Percentiles rank a stretch among this genome's conserved stretches.
Conservation (phyloP, 345 rosid species). For the Eucalyptus sp. region DNA sequence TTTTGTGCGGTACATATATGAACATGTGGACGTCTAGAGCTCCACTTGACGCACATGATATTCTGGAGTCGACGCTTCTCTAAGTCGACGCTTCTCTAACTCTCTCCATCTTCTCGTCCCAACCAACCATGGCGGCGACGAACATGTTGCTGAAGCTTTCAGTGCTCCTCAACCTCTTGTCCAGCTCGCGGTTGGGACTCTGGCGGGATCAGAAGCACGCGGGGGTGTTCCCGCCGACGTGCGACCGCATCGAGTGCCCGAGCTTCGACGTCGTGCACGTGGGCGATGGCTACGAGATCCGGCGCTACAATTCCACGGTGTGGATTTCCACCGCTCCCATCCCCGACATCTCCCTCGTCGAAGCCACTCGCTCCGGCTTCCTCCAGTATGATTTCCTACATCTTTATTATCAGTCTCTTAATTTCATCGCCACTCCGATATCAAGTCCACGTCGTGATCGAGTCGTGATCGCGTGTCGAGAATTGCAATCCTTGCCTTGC, state of each 20-base stretch:
- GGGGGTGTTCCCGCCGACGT: slow-evolving; percentile 42
- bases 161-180: slow-evolving; percentile 29
- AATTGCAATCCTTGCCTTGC: not conserved
- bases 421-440: not conserved
- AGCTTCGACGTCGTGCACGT: slow-evolving; percentile 29
- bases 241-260: slow-evolving; percentile 79
- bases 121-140: not conserved
- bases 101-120: not conserved
- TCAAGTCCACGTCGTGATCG: not conserved
- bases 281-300: slow-evolving; percentile 62
- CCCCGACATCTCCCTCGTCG: slow-evolving; percentile 64
- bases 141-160: not conserved
- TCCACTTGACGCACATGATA: not conserved
- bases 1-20: not conserved
- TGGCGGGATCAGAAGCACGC: not conserved
- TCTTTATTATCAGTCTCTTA: not conserved
- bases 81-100: not conserved
- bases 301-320: slow-evolving; percentile 37
- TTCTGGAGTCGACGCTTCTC: not conserved
- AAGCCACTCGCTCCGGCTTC: slow-evolving; percentile 67
- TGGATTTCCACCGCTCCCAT: slow-evolving; percentile 69
- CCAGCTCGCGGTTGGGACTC: slow-evolving; percentile 7
- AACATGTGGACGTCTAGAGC: not conserved
- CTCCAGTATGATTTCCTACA: slow-evolving; percentile 18
- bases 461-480: not conserved